Evolutionary conservation across 2,329 filamentous ascomycete genomes (phyloP), one percentile per base, ranked within the genome.

Genomic region (Fusarium papillatum): DNA sequence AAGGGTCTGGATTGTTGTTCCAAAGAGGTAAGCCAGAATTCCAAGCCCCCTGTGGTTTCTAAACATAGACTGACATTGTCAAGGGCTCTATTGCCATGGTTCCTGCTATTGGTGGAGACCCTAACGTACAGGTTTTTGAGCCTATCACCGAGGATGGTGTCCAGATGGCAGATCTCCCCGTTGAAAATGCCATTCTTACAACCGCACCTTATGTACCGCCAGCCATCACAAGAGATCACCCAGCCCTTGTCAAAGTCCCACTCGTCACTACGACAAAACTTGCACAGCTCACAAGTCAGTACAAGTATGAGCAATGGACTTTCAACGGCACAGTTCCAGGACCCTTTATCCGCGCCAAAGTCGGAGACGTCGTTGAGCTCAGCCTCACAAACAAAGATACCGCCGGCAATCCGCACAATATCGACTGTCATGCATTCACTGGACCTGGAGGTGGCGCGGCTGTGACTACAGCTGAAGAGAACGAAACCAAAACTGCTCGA

Each of bases 241-340:
- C 59, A 1, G 59, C 59, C 1, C 59, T 61, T 16, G 59, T 61
- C 22, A 61, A 61, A 29, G 59, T 61, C 19, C 59, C 59, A n/a
- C 38, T 61, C 8, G 24, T 65, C 5, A 72, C 71, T 3, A 64
- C 62, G 2, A 73, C 69, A 7, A 72, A 72, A 16, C 16, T 73
- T 5, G 71, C 69, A 7, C 71, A 73, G 50, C 22, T 73, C 13
- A 73, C 71, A 6, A 73, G 57, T 24, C 65, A 69, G 66, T 72
- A 72, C 31, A 72, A 73, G 38, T 73, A 72, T 16, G 69, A 73
- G 14, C 71, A 73, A 26, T 72, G 66, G 71, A 73, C 71, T 5
- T 73, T 72, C 61, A 73, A 73, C 17, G 70, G 70, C 34, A 72
- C 65, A 13, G 71, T 73, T 13, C 71, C 69, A 19, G 71, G 71